phyloP scores from a whole-genome alignment of 305 asterid genomes.

The Solanum hybrid region DNA sequence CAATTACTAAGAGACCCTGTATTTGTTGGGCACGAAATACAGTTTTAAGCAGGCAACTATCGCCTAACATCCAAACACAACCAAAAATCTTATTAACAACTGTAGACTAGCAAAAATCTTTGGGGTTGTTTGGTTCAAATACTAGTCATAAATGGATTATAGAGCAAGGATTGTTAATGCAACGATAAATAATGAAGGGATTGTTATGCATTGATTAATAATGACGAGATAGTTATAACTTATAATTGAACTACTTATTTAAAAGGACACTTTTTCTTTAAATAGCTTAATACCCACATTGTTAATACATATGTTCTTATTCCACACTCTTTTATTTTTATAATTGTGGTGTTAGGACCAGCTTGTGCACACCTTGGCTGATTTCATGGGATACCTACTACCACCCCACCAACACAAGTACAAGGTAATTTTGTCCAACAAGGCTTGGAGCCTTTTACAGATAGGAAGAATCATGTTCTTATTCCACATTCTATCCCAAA shows the following conservation, averaged over 20 bases:
- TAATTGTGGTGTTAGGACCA: not conserved
- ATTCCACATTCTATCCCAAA: not conserved
- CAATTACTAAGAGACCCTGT: not conserved
- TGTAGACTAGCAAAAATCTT: not conserved
- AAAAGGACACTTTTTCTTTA: not conserved
- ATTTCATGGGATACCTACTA: not conserved
- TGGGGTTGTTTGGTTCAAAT: not conserved
- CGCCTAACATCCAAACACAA: not conserved
- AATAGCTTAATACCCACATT: not conserved
- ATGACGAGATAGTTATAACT: not conserved
- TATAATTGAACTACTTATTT: not conserved
- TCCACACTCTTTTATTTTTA: not conserved
- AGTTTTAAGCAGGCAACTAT: not conserved
- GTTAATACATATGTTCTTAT: not conserved
- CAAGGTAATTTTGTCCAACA: not conserved
- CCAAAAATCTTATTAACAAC: not conserved
- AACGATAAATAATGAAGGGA: not conserved
- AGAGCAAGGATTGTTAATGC: not conserved
- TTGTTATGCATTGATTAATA: not conserved
- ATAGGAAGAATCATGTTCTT: not conserved
- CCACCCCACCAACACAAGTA: not conserved
- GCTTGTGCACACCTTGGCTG: not conserved
- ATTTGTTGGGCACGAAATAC: not conserved
- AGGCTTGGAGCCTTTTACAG: not conserved
- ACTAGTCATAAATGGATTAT: not conserved